Percentiles rank a stretch among this genome's conserved stretches.
phyloP scores from a whole-genome alignment of 148 eudicot genomes.

The Euryodendron excelsum region DNA sequence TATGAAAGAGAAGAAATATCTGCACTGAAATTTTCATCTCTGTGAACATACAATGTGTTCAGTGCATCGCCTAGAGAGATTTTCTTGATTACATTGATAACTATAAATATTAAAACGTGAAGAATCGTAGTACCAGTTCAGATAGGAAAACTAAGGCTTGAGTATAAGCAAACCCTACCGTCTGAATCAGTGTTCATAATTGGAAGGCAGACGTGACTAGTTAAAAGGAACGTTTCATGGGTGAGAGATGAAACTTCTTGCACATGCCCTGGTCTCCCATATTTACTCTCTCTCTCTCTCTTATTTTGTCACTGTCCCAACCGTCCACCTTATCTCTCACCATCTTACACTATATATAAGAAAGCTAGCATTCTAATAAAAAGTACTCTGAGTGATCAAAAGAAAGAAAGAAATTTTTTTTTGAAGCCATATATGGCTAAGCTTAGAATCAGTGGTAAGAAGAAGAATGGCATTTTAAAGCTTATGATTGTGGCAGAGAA shows the following conservation, averaged over 20 bases:
- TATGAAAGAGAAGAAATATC: too few relatives aligned
- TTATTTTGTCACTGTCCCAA: background rate
- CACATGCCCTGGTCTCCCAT: conserved; percentile 33
- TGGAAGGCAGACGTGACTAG: background rate
- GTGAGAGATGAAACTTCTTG: conserved; percentile 8
- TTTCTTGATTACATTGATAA: too few relatives aligned
- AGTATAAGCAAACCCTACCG: too few relatives aligned
- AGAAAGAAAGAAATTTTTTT: background rate
- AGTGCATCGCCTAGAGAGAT: too few relatives aligned
- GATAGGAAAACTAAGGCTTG: too few relatives aligned
- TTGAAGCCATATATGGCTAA: conserved; percentile 22
- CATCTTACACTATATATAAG: conserved; percentile 2
- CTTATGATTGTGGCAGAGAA: conserved; percentile 43
- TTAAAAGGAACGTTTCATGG: conserved; percentile 22
- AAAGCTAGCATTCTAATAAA: background rate
- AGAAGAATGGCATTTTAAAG: conserved; percentile 36
- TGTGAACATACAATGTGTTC: too few relatives aligned
- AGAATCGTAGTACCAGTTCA: too few relatives aligned
- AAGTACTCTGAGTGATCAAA: background rate
- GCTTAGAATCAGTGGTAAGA: conserved; percentile 16
- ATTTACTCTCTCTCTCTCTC: background rate
- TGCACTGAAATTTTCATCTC: too few relatives aligned
- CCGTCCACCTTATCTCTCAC: background rate
- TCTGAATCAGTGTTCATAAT: too few relatives aligned
- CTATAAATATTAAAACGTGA: too few relatives aligned